A percentile compares a stretch with the other conserved stretches of the same genome.
Evolutionary conservation across 305 asterid species (phyloP).

Genomic region (Solanum hybrid): DNA sequence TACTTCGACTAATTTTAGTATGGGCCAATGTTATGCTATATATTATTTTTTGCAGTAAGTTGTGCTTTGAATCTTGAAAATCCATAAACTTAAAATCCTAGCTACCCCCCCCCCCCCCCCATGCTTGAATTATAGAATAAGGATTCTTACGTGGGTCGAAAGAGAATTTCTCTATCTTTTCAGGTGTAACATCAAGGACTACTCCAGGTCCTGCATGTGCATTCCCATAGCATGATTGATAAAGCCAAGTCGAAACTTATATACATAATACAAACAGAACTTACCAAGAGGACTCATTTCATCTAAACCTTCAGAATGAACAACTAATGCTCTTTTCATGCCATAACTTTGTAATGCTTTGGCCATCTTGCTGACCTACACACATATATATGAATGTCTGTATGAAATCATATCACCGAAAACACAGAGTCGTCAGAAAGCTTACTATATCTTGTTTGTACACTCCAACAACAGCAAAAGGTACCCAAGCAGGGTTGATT

Average conservation of each 20-base stretch:
- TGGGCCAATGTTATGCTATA: not conserved
- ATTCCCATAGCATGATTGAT: not conserved
- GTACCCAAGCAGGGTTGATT: constrained; percentile 45
- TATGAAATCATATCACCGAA: not conserved
- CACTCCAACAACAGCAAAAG: constrained; percentile 52
- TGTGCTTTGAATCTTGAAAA: too few relatives aligned
- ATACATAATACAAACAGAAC: not conserved
- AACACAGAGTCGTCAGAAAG: not conserved
- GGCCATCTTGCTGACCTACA: constrained; percentile 47
- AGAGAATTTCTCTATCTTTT: constrained; percentile 35
- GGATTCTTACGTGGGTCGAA: constrained; percentile 47
- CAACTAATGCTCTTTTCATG: constrained; percentile 50
- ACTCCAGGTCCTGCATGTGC: constrained; percentile 37
- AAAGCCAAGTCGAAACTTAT: not conserved
- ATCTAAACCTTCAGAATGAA: constrained; percentile 50
- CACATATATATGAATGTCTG: not conserved
- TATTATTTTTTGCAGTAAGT: not conserved
- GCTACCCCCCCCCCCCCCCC: not conserved
- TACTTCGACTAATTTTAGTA: not conserved
- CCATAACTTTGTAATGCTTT: constrained; percentile 52
- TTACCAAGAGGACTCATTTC: constrained; percentile 67
- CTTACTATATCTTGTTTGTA: constrained; percentile 40
- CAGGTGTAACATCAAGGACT: constrained; percentile 40
- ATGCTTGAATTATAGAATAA: not conserved
- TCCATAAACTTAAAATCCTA: not conserved